Percentiles rank a stretch among this genome's conserved stretches.
Evolutionary conservation across 2,329 filamentous ascomycete species (phyloP).

Genomic region (Ophiostoma sp.): DNA sequence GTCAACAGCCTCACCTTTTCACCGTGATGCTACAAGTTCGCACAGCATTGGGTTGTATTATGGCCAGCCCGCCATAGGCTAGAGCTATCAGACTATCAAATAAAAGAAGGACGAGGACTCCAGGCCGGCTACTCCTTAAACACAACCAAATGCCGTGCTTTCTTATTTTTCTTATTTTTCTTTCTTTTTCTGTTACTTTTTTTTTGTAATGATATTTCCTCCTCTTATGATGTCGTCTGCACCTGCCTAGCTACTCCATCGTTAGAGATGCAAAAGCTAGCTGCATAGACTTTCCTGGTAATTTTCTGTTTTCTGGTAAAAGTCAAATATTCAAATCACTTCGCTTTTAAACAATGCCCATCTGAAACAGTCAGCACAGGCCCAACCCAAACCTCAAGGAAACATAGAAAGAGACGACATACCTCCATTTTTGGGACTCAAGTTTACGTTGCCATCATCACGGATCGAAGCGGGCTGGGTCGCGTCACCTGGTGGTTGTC

Average conservation of each 20-base stretch:
- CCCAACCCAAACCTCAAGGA: neutral
- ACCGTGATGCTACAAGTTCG: neutral
- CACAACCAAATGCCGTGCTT: neutral
- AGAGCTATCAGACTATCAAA: neutral
- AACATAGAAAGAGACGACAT: neutral
- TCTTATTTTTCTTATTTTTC: neutral
- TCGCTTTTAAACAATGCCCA: neutral
- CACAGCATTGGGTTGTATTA: neutral
- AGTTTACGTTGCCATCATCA: slow-evolving; percentile 59
- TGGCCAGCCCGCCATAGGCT: neutral
- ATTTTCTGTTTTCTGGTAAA: neutral
- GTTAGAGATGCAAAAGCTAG: neutral
- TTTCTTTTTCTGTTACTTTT: neutral
- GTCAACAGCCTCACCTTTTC: neutral
- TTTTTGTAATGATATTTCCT: neutral
- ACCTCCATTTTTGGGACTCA: slow-evolving; percentile 21
- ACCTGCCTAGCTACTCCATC: neutral
- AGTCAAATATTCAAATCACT: slow-evolving; percentile 5
- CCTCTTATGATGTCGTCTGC: neutral
- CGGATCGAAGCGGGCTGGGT: slow-evolving; percentile 63
- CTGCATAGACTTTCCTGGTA: neutral
- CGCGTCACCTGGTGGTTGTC: slow-evolving; percentile 49
- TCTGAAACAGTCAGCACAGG: neutral
- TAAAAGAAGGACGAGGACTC: neutral
- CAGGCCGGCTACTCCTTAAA: neutral